Evolutionary conservation across 164 flowering plant species (phyloP).

Genomic region (Malania oleifera): DNA sequence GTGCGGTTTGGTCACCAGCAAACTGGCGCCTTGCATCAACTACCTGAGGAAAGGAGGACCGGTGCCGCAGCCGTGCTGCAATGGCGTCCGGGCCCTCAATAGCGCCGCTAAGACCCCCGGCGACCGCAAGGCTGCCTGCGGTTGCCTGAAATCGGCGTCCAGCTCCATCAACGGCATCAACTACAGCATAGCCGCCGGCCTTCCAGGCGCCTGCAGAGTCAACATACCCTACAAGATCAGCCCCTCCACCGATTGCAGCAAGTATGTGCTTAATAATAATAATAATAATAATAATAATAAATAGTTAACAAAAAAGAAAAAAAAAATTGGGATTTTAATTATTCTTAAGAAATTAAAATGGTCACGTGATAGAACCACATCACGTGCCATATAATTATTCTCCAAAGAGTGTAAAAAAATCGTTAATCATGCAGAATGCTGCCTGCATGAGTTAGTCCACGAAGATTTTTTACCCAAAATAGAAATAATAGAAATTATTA

Average conservation of each 20-base stretch:
- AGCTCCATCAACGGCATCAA: background rate
- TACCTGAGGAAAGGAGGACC: constrained; percentile 13
- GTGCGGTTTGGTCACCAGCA: constrained; percentile 11
- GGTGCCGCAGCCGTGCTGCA: constrained; percentile 16
- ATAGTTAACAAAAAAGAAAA: too few relatives aligned
- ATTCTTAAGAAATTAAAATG: too few relatives aligned
- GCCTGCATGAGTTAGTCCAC: too few relatives aligned
- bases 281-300: too few relatives aligned
- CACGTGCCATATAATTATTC: too few relatives aligned
- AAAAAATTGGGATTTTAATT: too few relatives aligned
- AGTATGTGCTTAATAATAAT: too few relatives aligned
- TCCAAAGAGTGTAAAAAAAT: too few relatives aligned
- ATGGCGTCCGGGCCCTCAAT: constrained; percentile 12
- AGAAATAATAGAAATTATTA: too few relatives aligned
- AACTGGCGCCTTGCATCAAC: constrained; percentile 16
- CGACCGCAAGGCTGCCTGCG: constrained; percentile 20
- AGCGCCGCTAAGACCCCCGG: constrained; percentile 11
- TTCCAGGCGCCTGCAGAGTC: constrained; percentile 28
- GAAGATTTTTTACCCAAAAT: too few relatives aligned
- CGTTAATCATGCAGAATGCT: too few relatives aligned
- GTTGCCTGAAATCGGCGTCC: constrained; percentile 19
- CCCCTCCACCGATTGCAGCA: constrained; percentile 29
- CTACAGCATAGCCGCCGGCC: constrained; percentile 2
- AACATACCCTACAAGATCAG: constrained; percentile 27
- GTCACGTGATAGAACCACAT: too few relatives aligned